Conservation (phyloP, 495 filamentous ascomycete genomes). For the Neurospora discreta region DNA sequence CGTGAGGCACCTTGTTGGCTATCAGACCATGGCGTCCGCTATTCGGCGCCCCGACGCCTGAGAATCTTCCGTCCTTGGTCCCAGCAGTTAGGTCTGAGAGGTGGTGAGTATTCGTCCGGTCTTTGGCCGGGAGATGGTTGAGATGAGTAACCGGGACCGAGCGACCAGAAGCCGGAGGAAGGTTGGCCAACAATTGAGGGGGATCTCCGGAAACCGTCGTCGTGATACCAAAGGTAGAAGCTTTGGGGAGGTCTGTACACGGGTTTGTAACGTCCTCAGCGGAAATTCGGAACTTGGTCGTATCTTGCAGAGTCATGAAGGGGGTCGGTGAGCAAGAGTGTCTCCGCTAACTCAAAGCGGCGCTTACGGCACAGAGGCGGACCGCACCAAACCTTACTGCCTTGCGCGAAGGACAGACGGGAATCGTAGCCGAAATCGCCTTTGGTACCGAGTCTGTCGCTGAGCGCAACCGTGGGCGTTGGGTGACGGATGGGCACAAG, state of each 20-base stretch:
- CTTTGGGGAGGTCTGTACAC: slow-evolving; percentile 1
- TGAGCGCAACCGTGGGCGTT: background rate
- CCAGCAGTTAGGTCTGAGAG: background rate
- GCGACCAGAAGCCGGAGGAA: slow-evolving; percentile 4
- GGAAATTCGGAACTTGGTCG: slow-evolving; percentile 6
- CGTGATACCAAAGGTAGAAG: slow-evolving; percentile 1
- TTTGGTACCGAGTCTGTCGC: background rate
- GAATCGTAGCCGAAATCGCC: background rate
- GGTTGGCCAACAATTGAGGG: background rate
- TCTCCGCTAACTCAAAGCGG: background rate
- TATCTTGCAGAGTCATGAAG: slow-evolving; percentile 15
- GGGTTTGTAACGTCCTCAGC: slow-evolving; percentile 1
- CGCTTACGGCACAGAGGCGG: background rate
- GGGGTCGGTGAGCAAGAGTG: background rate
- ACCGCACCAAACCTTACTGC: background rate
- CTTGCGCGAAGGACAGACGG: background rate
- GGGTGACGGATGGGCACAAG: background rate
- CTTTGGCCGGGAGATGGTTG: background rate
- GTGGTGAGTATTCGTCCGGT: background rate
- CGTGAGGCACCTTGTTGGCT: slow-evolving; percentile 3
- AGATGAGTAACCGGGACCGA: slow-evolving; percentile 7
- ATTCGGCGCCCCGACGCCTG: slow-evolving; percentile 3
- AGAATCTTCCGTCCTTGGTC: background rate
- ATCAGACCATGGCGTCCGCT: slow-evolving; percentile 16
- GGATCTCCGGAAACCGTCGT: background rate